Evolutionary conservation across 805 yeast genomes (phyloP).

Genomic region (Zygosaccharomyces gambellarensis): DNA sequence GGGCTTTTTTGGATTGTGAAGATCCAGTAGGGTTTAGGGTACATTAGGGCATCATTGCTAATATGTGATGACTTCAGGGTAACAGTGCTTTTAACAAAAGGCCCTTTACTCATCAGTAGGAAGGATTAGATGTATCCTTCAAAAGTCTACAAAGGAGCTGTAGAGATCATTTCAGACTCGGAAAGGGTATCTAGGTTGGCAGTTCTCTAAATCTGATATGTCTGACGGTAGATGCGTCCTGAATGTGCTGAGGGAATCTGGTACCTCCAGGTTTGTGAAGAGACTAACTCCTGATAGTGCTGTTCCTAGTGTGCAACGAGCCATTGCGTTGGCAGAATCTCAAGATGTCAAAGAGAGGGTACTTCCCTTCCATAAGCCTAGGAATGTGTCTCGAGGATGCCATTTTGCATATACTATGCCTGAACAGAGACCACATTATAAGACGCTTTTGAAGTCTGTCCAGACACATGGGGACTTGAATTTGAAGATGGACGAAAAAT

Average conservation of each 20-base stretch:
- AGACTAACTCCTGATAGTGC: constrained; percentile 28
- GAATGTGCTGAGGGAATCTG: constrained; percentile 21
- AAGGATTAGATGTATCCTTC: background rate
- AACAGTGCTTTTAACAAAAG: background rate
- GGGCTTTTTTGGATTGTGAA: too few relatives aligned
- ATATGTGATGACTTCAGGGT: constrained; percentile 3
- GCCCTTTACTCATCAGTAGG: background rate
- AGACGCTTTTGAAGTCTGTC: constrained; percentile 53
- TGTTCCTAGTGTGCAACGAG: constrained; percentile 31
- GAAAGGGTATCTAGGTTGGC: too few relatives aligned
- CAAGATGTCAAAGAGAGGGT: constrained; percentile 13
- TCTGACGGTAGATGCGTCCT: constrained; percentile 22
- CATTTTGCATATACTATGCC: constrained; percentile 74
- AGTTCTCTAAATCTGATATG: constrained; percentile 21
- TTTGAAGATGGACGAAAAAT: constrained; percentile 43
- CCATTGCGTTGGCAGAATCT: constrained; percentile 27
- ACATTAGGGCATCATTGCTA: background rate
- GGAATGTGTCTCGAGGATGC: constrained; percentile 50
- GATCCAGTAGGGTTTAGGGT: background rate
- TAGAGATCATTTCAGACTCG: background rate
- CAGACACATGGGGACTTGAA: constrained; percentile 61
- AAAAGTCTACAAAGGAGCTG: background rate
- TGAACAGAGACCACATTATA: constrained; percentile 48
- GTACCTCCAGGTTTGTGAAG: constrained; percentile 24
- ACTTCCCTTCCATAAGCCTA: constrained; percentile 43